Evolutionary conservation across 495 filamentous ascomycete genomes (phyloP).

Genomic region (Penicillium longicatenatum): DNA sequence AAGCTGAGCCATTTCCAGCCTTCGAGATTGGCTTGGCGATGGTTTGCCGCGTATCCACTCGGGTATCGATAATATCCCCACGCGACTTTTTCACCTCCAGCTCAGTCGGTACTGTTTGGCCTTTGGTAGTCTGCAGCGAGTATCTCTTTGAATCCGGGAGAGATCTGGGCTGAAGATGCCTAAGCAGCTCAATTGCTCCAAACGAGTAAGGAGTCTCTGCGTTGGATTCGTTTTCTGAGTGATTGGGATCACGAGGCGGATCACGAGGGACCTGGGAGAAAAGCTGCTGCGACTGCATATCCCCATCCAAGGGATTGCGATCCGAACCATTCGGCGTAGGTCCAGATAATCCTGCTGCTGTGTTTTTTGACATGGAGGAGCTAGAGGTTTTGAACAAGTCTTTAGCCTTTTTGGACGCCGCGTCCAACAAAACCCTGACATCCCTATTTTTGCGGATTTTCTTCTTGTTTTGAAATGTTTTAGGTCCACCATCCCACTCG

Average conservation of each 20-base stretch:
- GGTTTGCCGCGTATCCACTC: not conserved
- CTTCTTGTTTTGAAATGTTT: constrained; percentile 17
- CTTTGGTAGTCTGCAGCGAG: not conserved
- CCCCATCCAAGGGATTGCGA: not conserved
- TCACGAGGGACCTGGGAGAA: constrained; percentile 11
- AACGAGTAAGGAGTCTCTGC: not conserved
- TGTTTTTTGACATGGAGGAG: not conserved
- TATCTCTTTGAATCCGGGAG: not conserved
- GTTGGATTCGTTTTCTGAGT: not conserved
- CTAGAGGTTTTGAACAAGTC: not conserved
- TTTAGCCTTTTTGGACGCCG: constrained; percentile 8
- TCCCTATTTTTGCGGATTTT: constrained; percentile 19
- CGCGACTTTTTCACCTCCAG: not conserved
- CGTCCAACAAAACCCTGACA: constrained; percentile 22
- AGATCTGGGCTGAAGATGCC: constrained; percentile 6
- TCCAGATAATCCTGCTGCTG: not conserved
- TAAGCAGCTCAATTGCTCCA: constrained; percentile 12
- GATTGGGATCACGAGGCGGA: not conserved
- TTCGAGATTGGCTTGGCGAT: not conserved
- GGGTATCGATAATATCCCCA: too few relatives aligned
- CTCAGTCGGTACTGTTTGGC: not conserved
- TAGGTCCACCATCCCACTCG: constrained; percentile 30
- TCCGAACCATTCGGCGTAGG: not conserved
- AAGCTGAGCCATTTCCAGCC: not conserved
- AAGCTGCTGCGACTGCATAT: constrained; percentile 15